Evolutionary conservation across 1,284 basidiomycete species (phyloP).

Genomic region (Anthracocystis setariae): DNA sequence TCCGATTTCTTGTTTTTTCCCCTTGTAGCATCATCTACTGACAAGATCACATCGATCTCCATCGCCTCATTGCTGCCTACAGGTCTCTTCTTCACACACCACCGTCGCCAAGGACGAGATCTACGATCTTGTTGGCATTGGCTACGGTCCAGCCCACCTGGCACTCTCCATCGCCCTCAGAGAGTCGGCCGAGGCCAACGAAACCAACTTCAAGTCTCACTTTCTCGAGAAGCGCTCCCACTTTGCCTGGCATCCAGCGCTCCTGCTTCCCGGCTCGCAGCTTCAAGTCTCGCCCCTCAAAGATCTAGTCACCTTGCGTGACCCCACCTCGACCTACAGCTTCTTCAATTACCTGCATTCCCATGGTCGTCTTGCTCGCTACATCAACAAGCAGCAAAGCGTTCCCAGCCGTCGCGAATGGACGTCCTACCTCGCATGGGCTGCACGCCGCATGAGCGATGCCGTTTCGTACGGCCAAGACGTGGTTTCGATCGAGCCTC

Average conservation of each 20-base stretch:
- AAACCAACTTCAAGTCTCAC: conserved; percentile 46
- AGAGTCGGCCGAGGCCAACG: conserved; percentile 55
- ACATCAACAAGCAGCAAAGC: conserved; percentile 65
- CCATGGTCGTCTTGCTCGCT: conserved; percentile 59
- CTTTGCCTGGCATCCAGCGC: conserved; percentile 66
- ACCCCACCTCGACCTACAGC: conserved; percentile 64
- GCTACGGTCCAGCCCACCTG: conserved; percentile 65
- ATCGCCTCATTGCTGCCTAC: neutral
- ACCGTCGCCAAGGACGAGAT: conserved; percentile 43
- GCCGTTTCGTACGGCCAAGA: conserved; percentile 57
- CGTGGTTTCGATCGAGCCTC: conserved; percentile 58
- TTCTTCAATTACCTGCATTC: conserved; percentile 66
- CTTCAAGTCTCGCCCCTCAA: conserved; percentile 67
- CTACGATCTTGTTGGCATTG: conserved; percentile 62
- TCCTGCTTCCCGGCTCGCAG: conserved; percentile 65
- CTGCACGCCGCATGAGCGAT: conserved; percentile 59
- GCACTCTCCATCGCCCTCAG: conserved; percentile 62
- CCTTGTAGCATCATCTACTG: neutral
- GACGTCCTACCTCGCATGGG: conserved; percentile 67
- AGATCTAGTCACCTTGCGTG: conserved; percentile 66
- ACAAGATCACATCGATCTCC: neutral
- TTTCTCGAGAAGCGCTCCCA: conserved; percentile 62
- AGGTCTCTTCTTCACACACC: conserved; percentile 27
- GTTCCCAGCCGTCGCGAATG: conserved; percentile 65
- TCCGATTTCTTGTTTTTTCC: no score